Evolutionary conservation across 1,284 basidiomycete genomes (phyloP).

Genomic region (Athelia psychrophila): DNA sequence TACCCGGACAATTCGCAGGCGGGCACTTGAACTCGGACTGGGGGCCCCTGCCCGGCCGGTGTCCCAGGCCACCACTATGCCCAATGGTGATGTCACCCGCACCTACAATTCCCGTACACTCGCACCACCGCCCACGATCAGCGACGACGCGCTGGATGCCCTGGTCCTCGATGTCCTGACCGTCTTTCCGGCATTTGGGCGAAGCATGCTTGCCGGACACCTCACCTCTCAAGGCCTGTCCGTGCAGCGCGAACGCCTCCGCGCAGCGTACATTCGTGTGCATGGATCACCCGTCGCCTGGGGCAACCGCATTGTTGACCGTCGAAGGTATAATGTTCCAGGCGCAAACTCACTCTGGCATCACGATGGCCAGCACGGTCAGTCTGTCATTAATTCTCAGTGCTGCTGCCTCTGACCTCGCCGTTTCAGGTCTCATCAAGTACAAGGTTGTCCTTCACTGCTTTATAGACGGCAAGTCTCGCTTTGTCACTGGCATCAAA

Average conservation of each 20-base stretch:
- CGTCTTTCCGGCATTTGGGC: slow-evolving; percentile 5
- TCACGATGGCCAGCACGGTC: slow-evolving; percentile 22
- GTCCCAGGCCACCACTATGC: not conserved
- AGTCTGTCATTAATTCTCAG: not conserved
- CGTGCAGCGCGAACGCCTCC: slow-evolving; percentile 5
- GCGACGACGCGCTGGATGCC: not conserved
- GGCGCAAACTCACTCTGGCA: slow-evolving; percentile 22
- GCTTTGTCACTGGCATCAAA: slow-evolving; percentile 13
- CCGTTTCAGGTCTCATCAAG: slow-evolving; percentile 16
- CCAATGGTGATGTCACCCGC: not conserved
- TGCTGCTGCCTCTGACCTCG: not conserved
- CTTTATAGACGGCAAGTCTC: slow-evolving; percentile 22
- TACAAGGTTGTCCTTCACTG: slow-evolving; percentile 27
- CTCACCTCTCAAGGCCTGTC: slow-evolving; percentile 2
- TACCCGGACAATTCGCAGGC: not conserved
- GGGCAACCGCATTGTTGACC: slow-evolving; percentile 4
- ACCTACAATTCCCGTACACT: too few relatives aligned
- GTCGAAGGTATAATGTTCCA: slow-evolving; percentile 11
- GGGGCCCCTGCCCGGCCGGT: not conserved
- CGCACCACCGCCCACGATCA: not conserved
- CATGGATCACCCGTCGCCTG: slow-evolving; percentile 5
- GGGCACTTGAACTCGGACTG: not conserved
- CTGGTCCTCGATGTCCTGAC: slow-evolving; percentile 2
- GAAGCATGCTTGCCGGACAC: slow-evolving; percentile 5
- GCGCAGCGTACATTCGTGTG: slow-evolving; percentile 4